These are phyloP conservation scores for Chalciporus chontae DNA, from an alignment of 768 basidiomycete genomes.

Conservation along the genomic window DNA sequence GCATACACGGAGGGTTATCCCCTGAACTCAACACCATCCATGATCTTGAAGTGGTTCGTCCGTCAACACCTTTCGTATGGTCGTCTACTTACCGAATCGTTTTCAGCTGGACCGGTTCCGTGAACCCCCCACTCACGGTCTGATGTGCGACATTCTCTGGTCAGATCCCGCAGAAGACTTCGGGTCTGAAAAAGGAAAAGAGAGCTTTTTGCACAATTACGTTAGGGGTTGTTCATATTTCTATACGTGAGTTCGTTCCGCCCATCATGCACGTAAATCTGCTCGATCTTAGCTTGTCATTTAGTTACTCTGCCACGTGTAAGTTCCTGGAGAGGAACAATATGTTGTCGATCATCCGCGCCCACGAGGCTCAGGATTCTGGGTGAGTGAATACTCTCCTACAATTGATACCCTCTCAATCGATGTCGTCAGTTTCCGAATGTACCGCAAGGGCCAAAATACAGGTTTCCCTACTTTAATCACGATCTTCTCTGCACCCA, in stretches of 20 bases:
- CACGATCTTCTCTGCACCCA: constrained; percentile 96
- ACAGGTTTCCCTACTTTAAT: constrained; percentile 96
- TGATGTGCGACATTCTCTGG: constrained; percentile 79
- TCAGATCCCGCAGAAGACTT: constrained; percentile 73
- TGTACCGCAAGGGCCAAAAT: constrained; percentile 90
- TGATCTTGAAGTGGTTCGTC: constrained; percentile 55
- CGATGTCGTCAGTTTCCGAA: constrained; percentile 59
- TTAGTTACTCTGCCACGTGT: constrained; percentile 82
- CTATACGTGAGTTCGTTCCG: constrained; percentile 52
- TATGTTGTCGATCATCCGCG: constrained; percentile 89
- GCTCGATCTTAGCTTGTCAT: background rate
- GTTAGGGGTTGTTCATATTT: constrained; percentile 74
- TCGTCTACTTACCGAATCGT: background rate
- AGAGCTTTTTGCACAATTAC: constrained; percentile 67
- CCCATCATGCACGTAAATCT: background rate
- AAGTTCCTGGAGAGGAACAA: constrained; percentile 91
- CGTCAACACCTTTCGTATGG: background rate
- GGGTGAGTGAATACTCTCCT: constrained; percentile 51
- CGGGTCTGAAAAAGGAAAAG: constrained; percentile 62
- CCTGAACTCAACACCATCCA: constrained; percentile 67
- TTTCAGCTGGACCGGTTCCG: constrained; percentile 65
- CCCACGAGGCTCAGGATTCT: constrained; percentile 96
- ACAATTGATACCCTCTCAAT: no score
- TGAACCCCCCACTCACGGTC: constrained; percentile 67
- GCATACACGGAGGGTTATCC: constrained; percentile 71